Evolutionary conservation across 345 rosid species (phyloP), one percentile per base, ranked within the genome.

Genomic region (Gossypium mustelinum): DNA sequence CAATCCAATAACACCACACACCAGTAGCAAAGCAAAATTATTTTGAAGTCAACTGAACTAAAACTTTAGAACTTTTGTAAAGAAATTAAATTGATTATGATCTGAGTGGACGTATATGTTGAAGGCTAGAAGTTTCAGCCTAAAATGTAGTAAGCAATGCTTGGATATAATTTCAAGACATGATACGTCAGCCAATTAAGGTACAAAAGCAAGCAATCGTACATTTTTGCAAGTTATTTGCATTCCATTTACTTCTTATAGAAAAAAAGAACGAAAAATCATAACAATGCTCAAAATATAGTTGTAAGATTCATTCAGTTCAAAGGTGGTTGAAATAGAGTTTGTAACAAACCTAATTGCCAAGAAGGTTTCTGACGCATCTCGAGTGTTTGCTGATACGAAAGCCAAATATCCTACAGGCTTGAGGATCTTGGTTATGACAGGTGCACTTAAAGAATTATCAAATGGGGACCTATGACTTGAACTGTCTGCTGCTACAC

Each of bases 261-360:
- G 44, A 68, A 25, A 14, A 24, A n/a, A 34, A 50, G 22, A 68
- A 25, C 16, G 10, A 7, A 68, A 17, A 68, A 8, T 25, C 22
- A 24, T 68, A 22, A 9, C 43, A 68, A 50, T 9, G 43, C 22
- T 18, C 27, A 29, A 29, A 29, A 29, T 29, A 16, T 14, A 2
- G 47, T 2, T 63, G 17, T 1, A 10, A 63, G 47, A 39, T 39
- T 63, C 24, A 16, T 39, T 63, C 17, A 17, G 39, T 16, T 20
- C 47, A 29, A 18, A 44, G 13, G 1, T 6, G 55, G 56, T 17
- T 7, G 20, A 1, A 20, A 2, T 59, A 52, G 61, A 76, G 62
- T 56, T 50, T 52, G 52, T 75, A 47, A 85, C 93, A 72, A 81
- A 95, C 99, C 99, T 93, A 83, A 86, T 29, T n/a, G 92, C 97